phyloP scores from a whole-genome alignment of 441 rosid species.

The Adansonia gregorii region DNA sequence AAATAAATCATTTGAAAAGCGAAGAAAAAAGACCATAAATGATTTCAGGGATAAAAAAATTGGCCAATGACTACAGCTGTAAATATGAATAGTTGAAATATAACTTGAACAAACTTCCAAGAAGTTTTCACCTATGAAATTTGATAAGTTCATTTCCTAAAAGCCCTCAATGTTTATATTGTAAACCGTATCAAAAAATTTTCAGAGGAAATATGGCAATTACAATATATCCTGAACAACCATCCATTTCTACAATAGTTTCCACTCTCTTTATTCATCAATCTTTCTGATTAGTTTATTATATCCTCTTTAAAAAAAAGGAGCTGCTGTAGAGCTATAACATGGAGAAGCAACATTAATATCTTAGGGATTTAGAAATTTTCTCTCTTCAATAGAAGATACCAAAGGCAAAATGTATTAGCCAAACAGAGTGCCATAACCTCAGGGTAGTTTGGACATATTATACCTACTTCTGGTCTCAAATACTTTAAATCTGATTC shows the following conservation, averaged over 20 bases:
- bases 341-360: not conserved
- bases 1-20: slow-evolving; percentile 25
- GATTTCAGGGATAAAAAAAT: slow-evolving; percentile 12
- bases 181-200: not conserved
- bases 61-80: not conserved
- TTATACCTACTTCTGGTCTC: too few species aligned
- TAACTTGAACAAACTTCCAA: not conserved
- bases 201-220: not conserved
- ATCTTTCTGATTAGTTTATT: not conserved
- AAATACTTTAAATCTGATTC: too few species aligned
- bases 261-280: not conserved
- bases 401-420: too few species aligned
- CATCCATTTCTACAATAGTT: not conserved
- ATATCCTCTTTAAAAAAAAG: not conserved
- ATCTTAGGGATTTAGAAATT: not conserved
- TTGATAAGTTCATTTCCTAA: not conserved
- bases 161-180: not conserved
- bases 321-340: not conserved
- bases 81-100: slow-evolving; percentile 12
- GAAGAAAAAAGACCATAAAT: slow-evolving; percentile 19
- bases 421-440: too few species aligned
- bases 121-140: not conserved
- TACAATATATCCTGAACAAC: not conserved
- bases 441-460: too few species aligned
- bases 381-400: not conserved